Percentiles rank a stretch among this genome's conserved stretches.
These are phyloP conservation scores for Casuarina equisetifolia DNA, from an alignment of 306 rosid species.

Conservation along the genomic window DNA sequence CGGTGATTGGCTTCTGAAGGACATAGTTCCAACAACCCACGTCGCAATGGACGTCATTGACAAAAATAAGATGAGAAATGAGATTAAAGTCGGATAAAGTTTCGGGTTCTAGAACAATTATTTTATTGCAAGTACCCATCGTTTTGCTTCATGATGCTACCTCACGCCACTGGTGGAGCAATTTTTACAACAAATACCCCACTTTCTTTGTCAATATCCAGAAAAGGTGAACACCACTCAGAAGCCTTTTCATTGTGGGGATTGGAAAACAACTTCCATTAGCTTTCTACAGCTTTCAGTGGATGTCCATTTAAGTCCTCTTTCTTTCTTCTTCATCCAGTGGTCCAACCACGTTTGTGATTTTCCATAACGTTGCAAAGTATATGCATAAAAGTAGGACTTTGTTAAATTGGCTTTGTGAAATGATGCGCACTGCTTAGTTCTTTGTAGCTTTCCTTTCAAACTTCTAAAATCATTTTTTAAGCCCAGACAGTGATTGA, in stretches of 20 bases:
- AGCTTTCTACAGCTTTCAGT: background rate
- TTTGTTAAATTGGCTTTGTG: background rate
- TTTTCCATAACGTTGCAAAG: background rate
- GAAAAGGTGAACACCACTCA: background rate
- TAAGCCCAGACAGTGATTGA: no score
- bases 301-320: background rate
- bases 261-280: conserved; percentile 25
- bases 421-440: no score
- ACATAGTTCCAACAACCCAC: background rate
- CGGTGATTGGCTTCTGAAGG: background rate
- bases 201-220: background rate
- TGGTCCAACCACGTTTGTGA: background rate
- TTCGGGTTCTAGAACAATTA: background rate
- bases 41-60: background rate
- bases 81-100: background rate
- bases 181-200: background rate
- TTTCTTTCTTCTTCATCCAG: conserved; percentile 7
- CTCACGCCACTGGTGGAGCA: conserved; percentile 3
- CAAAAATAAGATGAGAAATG: background rate
- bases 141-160: background rate
- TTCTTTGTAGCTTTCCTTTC: no score
- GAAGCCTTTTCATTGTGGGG: conserved; percentile 25
- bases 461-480: no score
- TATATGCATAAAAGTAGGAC: background rate
- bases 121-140: background rate